phyloP scores from a whole-genome alignment of 345 rosid genomes.

The Schrenkiella parvula region DNA sequence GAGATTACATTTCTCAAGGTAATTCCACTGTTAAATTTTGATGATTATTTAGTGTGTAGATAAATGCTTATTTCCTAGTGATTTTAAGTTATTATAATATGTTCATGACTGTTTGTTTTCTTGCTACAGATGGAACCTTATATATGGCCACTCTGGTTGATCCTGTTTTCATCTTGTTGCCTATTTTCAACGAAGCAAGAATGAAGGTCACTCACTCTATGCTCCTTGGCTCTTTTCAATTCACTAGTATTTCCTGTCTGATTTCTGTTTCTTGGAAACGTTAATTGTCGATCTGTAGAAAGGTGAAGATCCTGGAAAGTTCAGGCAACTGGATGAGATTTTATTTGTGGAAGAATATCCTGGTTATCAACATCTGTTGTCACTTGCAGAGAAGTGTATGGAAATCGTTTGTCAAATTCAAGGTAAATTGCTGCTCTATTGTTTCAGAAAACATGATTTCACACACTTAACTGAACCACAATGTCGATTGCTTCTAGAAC shows the following conservation, averaged over 20 bases:
- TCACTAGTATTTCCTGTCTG: not conserved
- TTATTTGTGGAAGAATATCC: conserved; percentile 60
- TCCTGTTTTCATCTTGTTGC: conserved; percentile 78
- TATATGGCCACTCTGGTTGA: conserved; percentile 79
- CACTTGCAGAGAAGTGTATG: conserved; percentile 73
- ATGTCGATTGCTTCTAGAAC: not conserved
- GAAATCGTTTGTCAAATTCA: conserved; percentile 75
- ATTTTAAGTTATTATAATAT: not conserved
- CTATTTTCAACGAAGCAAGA: conserved; percentile 79
- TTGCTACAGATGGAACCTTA: conserved; percentile 62
- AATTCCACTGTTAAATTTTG: not conserved
- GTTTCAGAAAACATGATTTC: not conserved
- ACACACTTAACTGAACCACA: not conserved
- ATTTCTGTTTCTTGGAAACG: not conserved
- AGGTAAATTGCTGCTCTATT: conserved; percentile 42
- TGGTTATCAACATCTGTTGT: conserved; percentile 54
- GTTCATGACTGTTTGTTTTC: not conserved
- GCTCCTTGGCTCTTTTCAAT: not conserved
- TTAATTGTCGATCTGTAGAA: conserved; percentile 48
- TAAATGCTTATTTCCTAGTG: not conserved
- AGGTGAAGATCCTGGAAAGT: conserved; percentile 73
- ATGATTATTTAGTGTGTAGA: not conserved
- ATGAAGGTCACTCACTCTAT: conserved; percentile 62
- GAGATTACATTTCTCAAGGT: conserved; percentile 82
- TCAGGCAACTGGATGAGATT: conserved; percentile 86